Evolutionary conservation across 768 basidiomycete genomes (phyloP), one percentile per base, ranked within the genome.

Genomic region (Brasilioporus rufonigricans): DNA sequence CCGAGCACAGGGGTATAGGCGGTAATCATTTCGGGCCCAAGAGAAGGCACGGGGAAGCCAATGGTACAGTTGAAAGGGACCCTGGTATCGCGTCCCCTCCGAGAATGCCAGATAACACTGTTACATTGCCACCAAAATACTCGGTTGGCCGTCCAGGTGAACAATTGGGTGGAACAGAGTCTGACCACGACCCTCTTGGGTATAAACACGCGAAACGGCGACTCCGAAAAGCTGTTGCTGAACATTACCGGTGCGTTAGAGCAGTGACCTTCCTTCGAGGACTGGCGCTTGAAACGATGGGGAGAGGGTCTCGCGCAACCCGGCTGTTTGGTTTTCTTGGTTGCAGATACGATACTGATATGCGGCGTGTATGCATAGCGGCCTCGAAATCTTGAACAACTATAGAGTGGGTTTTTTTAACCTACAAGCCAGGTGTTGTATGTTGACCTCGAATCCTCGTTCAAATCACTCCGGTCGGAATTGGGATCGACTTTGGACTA

Each of bases 141-240:
- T 26, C 29, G 31, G 33, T 47, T 19, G 27, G 26, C 16, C n/a
- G 26, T 24, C 40, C 45, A 52, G 27, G 21, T 11, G 11, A 19
- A 18, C 32, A 41, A 0, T n/a, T 14, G 10, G 38, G 38, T 40
- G 46, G 9, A 35, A 47, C 38, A 31, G 49, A 32, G 19, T 38
- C 52, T 26, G 49, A 61, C 11, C 77, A 72, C 31, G 82, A 87
- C 62, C 92, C 91, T 0, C 89, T 88, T 43, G 83, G 87, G 52
- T 99, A 97, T 71, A 75, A 83, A 38, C 75, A 83, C 38, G 94
- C 95, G n/a, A 92, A 89, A 73, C 85, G 84, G 68, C 85, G 83
- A 64, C 77, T 99, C 43, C 90, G 90, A 69, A 85, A 83, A 56
- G 97, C 96, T 2, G 79, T 90, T 0, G 61, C 86, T 47, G 93